Evolutionary conservation across 1,284 basidiomycete genomes (phyloP).

Genomic region (Rhodotorula glutinis): DNA sequence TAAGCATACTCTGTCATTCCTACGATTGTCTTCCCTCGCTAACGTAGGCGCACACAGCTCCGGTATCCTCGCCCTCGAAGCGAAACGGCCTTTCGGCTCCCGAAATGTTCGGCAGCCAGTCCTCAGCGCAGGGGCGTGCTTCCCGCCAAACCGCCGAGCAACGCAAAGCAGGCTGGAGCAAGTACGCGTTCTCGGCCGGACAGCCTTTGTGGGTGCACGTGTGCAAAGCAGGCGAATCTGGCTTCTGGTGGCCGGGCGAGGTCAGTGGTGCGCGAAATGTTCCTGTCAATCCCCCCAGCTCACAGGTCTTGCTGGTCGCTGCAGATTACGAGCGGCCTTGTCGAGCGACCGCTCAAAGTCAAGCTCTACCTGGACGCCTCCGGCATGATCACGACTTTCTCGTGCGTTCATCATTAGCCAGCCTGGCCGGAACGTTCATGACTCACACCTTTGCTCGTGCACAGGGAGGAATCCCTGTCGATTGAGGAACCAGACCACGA

Average conservation of each 20-base stretch:
- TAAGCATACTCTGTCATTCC: too few relatives aligned
- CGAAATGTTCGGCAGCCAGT: conserved; percentile 11
- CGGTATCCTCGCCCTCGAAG: background rate
- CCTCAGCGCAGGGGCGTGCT: background rate
- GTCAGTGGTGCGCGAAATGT: background rate
- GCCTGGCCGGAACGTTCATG: too few relatives aligned
- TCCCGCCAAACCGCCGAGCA: conserved; percentile 5
- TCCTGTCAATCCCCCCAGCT: background rate
- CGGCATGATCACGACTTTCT: background rate
- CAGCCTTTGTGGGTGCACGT: conserved; percentile 25
- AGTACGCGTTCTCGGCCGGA: conserved; percentile 2
- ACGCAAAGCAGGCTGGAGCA: conserved; percentile 20
- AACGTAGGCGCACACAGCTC: background rate
- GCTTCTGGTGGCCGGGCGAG: conserved; percentile 31
- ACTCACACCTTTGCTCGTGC: accelerated
- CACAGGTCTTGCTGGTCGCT: background rate
- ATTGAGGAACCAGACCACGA: conserved; percentile 15
- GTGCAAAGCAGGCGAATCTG: background rate
- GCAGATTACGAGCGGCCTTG: background rate
- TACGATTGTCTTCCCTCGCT: background rate
- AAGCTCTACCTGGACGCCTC: conserved; percentile 17
- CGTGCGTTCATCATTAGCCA: conserved; percentile 3
- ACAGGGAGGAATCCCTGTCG: background rate
- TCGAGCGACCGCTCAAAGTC: conserved; percentile 7
- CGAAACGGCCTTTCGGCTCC: conserved; percentile 1